These are phyloP conservation scores for Dactylellina leptospora DNA, from an alignment of 2,329 filamentous ascomycete species.

Conservation along the genomic window DNA sequence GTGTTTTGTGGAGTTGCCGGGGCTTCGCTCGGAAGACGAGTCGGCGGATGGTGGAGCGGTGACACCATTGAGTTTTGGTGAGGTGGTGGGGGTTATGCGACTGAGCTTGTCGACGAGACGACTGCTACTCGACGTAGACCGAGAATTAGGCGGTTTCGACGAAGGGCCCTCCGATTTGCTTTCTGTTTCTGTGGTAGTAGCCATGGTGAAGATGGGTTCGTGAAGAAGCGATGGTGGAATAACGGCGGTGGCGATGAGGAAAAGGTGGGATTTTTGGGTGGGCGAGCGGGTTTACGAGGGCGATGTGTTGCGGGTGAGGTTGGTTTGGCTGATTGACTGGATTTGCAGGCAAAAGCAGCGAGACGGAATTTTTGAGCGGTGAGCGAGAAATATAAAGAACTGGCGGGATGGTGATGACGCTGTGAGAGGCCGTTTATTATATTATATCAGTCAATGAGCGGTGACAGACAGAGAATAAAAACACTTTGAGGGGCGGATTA, in stretches of 20 bases:
- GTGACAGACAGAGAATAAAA: not conserved
- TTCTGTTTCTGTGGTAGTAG: slow-evolving; percentile 42
- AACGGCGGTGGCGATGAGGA: not conserved
- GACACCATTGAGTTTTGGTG: slow-evolving; percentile 45
- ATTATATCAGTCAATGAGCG: not conserved
- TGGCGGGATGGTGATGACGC: slow-evolving; percentile 1
- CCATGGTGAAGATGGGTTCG: slow-evolving; percentile 14
- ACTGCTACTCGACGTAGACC: slow-evolving; percentile 43
- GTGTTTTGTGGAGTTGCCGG: slow-evolving; percentile 38
- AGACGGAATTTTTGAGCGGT: not conserved
- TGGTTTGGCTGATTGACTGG: slow-evolving; percentile 2
- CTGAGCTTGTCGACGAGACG: slow-evolving; percentile 42
- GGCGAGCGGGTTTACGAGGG: no score
- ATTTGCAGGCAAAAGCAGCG: not conserved
- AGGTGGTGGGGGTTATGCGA: slow-evolving; percentile 47
- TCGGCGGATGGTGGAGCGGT: slow-evolving; percentile 18
- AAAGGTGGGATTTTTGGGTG: not conserved
- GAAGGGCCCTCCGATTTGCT: slow-evolving; percentile 39
- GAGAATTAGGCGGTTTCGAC: slow-evolving; percentile 53
- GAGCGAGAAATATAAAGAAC: not conserved
- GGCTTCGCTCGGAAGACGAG: slow-evolving; percentile 45
- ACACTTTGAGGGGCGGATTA: not conserved
- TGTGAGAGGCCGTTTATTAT: not conserved
- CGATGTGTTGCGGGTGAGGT: slow-evolving; percentile 3
- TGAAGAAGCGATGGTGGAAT: not conserved